Percentiles rank a stretch among this genome's conserved stretches.
These are phyloP conservation scores for Dalbergia cochinchinensis DNA, from an alignment of 306 rosid genomes.

Conservation along the genomic window DNA sequence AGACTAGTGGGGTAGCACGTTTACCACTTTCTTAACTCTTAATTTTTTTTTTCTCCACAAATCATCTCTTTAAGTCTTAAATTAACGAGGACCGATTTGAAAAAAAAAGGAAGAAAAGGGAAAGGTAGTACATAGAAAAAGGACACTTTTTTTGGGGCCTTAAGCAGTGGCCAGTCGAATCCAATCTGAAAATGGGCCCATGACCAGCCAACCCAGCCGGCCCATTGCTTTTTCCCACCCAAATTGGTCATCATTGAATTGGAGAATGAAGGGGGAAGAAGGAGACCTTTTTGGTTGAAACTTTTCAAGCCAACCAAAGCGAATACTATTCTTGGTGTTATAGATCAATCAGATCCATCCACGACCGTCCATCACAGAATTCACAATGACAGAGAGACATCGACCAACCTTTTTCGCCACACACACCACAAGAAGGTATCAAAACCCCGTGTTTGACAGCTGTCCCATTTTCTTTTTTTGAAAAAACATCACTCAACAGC, in stretches of 20 bases:
- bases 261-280: background rate
- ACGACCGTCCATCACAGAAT: background rate
- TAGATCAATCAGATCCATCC: background rate
- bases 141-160: constrained; percentile 40
- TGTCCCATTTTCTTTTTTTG: constrained; percentile 40
- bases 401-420: constrained; percentile 39
- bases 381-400: constrained; percentile 21
- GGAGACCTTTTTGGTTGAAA: constrained; percentile 33
- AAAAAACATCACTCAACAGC: background rate
- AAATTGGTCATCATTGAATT: constrained; percentile 21
- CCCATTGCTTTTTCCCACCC: constrained; percentile 42
- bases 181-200: constrained; percentile 34
- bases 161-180: constrained; percentile 10
- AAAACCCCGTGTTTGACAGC: constrained; percentile 58
- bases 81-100: constrained; percentile 25
- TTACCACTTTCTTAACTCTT: constrained; percentile 28
- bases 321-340: constrained; percentile 37
- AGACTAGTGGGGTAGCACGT: background rate
- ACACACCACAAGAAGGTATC: constrained; percentile 43
- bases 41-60: background rate
- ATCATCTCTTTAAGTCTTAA: background rate
- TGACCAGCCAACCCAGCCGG: background rate
- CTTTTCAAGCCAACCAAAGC: constrained; percentile 44
- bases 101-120: constrained; percentile 8
- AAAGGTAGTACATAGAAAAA: constrained; percentile 11